Evolutionary conservation across 2,329 filamentous ascomycete species (phyloP), one percentile per base, ranked within the genome.

Genomic region (Stachybotrys chartarum): DNA sequence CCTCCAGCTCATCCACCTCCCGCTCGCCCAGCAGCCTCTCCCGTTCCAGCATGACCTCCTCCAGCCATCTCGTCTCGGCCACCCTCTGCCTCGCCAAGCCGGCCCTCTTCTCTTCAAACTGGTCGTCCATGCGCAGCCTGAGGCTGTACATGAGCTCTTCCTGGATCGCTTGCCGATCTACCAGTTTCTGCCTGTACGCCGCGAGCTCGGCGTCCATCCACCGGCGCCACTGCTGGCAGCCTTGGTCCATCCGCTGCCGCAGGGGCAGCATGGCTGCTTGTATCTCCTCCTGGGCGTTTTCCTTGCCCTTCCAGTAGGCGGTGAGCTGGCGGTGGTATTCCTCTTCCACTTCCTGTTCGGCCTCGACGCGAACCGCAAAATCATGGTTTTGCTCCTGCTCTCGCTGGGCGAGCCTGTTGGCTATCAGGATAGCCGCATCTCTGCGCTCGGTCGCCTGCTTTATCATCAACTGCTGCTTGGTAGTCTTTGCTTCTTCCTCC

Each of bases 1-100:
- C 70, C 53, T 79, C 72, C 47, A 77, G 64, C 66, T 81, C 78
- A 3, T 71, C 65, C 14, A 60, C 54, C 62, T 78, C 72, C 63
- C 71, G 66, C 32, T 72, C 73, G 7, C 57, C 65, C 50, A 83
- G 64, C 59, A 81, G 62, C 44, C 64, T 68, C 32, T 61, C 63
- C 11, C 79, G 71, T 64, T 81, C 79, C 6, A 70, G 63, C 6
- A 74, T 58, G 4, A 81, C 74, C 47, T 72, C 69, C 42, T 68
- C 66, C 30, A 76, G 64, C 80, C 81, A 84, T 55, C 66, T 69
- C 55, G 70, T 64, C 68, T 83, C 78, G 0, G 75, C 77, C 7
- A 59, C 60, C 51, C 71, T 71, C 32, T 67, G 69, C 52, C 60
- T 67, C 45, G 58, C 57, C 30, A 72, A 63, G 16, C 71, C 71